Evolutionary conservation across 1,284 basidiomycete species (phyloP).

Genomic region (Coniferiporia sulphurascens): DNA sequence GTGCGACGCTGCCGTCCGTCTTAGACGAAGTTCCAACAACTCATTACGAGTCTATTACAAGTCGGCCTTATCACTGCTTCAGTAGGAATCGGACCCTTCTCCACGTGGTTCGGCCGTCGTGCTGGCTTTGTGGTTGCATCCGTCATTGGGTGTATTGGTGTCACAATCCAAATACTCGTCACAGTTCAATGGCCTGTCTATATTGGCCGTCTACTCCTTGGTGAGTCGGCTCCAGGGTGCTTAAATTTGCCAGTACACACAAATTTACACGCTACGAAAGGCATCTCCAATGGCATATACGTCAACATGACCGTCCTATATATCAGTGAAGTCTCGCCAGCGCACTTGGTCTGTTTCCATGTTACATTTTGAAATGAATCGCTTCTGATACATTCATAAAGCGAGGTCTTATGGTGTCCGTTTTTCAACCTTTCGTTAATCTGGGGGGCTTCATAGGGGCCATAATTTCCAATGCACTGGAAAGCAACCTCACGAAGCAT

Average conservation of each 20-base stretch:
- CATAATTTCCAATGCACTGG: conserved; percentile 19
- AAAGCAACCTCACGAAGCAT: conserved; percentile 18
- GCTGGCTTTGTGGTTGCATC: conserved; percentile 17
- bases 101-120: conserved; percentile 16
- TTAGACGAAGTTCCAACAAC: conserved; percentile 20
- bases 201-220: conserved; percentile 18
- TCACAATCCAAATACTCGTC: conserved; percentile 20
- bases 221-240: not conserved
- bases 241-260: not conserved
- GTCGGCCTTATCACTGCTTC: conserved; percentile 19
- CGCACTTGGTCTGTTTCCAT: conserved; percentile 10
- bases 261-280: not conserved
- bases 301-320: conserved; percentile 21
- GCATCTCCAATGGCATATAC: conserved; percentile 20
- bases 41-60: conserved; percentile 21
- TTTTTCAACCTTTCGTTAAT: conserved; percentile 21
- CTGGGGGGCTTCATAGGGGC: conserved; percentile 19
- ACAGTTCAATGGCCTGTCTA: conserved; percentile 20
- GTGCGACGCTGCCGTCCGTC: not conserved
- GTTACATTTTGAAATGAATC: not conserved
- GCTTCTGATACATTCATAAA: not conserved
- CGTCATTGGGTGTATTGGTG: conserved; percentile 13
- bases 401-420: conserved; percentile 16
- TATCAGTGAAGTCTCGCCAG: conserved; percentile 17
- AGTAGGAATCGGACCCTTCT: conserved; percentile 17